A percentile compares a stretch with the other conserved stretches of the same genome.
These are phyloP conservation scores for Capsicum pubescens DNA, from an alignment of 257 asterid species.

Conservation along the genomic window DNA sequence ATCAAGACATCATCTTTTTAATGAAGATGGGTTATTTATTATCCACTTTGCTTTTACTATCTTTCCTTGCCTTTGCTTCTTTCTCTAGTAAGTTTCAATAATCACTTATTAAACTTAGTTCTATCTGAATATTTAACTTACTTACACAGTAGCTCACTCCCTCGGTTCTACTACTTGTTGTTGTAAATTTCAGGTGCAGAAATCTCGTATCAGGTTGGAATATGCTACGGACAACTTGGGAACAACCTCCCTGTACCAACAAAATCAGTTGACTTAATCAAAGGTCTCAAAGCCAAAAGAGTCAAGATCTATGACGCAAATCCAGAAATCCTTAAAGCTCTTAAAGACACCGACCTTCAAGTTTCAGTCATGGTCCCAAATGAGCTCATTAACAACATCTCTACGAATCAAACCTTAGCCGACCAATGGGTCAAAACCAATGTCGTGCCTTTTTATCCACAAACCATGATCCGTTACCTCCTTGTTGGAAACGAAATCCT, in stretches of 20 bases:
- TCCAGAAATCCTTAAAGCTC: conserved; percentile 65
- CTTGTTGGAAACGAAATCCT: conserved; percentile 89
- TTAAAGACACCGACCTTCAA: conserved; percentile 63
- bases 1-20: not conserved
- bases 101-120: not conserved
- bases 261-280: conserved; percentile 59
- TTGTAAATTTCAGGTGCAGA: conserved; percentile 56
- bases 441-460: conserved; percentile 69
- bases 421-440: conserved; percentile 75
- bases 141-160: not conserved
- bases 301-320: conserved; percentile 81
- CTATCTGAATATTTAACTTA: not conserved
- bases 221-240: conserved; percentile 98
- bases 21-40: conserved; percentile 7
- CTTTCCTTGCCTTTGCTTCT: conserved; percentile 3
- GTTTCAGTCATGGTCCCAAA: conserved; percentile 91
- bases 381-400: conserved; percentile 64
- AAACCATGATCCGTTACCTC: conserved; percentile 83
- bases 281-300: conserved; percentile 61
- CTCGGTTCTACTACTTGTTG: not conserved
- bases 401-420: conserved; percentile 70
- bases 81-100: conserved; percentile 22
- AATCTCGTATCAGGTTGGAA: conserved; percentile 58
- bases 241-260: conserved; percentile 71
- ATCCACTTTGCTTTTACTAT: not conserved